phyloP scores from a whole-genome alignment of 176 grass and related monocot species.

The Puccinellia tenuiflora region DNA sequence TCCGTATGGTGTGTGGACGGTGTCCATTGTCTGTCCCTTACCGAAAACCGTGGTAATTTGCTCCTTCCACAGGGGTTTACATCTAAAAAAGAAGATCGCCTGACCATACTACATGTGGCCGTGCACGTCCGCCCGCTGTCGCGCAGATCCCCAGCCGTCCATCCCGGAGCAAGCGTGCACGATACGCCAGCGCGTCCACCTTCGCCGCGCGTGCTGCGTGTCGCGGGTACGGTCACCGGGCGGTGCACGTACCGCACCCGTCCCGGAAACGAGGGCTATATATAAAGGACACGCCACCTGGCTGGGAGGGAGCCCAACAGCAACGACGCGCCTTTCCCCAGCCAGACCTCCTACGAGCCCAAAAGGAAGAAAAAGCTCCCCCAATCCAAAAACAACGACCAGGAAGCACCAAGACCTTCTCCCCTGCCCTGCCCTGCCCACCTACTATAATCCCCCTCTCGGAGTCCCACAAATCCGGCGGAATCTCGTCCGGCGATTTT shows the following conservation, averaged over 20 bases:
- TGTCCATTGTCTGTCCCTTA: neutral
- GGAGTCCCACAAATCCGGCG: neutral
- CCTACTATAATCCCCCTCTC: neutral
- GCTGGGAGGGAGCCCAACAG: neutral
- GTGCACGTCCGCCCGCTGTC: neutral
- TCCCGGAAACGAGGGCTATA: neutral
- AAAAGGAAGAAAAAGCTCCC: neutral
- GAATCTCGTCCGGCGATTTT: neutral
- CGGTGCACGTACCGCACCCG: neutral
- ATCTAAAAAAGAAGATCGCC: neutral
- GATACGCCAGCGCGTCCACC: neutral
- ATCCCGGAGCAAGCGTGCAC: neutral
- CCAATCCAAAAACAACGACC: neutral
- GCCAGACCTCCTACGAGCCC: neutral
- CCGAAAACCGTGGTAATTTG: neutral
- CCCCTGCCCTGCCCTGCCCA: no score
- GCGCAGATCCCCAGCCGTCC: neutral
- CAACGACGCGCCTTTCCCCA: neutral
- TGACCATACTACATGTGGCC: neutral
- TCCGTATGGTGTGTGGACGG: no score
- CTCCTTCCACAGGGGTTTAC: neutral
- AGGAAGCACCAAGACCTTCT: neutral
- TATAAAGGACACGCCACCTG: slow-evolving; percentile 16
- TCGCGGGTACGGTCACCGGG: slow-evolving; percentile 16
- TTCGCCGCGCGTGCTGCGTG: neutral